Conservation (phyloP, 2,329 filamentous ascomycete species). For the Fusarium transvaalense region DNA sequence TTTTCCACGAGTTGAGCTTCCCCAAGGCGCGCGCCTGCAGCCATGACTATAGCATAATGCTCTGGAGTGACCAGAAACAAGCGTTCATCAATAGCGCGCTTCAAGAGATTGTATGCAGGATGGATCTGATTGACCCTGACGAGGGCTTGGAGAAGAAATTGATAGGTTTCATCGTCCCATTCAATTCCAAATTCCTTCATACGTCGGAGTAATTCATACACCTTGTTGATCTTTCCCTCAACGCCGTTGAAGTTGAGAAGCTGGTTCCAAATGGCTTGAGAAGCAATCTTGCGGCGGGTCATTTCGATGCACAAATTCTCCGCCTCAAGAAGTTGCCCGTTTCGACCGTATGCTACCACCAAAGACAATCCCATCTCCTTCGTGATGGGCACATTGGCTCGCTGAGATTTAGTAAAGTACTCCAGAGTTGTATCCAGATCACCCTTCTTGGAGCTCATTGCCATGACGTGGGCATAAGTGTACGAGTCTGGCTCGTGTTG, state of each 20-base stretch:
- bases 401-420: slow-evolving; percentile 72
- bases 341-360: slow-evolving; percentile 73
- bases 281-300: slow-evolving; percentile 63
- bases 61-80: slow-evolving; percentile 61
- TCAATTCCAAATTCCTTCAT: slow-evolving; percentile 63
- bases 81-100: slow-evolving; percentile 57
- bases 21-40: slow-evolving; percentile 61
- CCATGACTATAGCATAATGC: slow-evolving; percentile 68
- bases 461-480: slow-evolving; percentile 81
- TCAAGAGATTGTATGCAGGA: slow-evolving; percentile 63
- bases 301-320: slow-evolving; percentile 62
- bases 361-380: slow-evolving; percentile 72
- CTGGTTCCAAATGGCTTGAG: slow-evolving; percentile 80
- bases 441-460: slow-evolving; percentile 76
- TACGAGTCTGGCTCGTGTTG: slow-evolving; percentile 67
- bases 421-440: slow-evolving; percentile 78
- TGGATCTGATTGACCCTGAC: slow-evolving; percentile 63
- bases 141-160: slow-evolving; percentile 63
- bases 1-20: slow-evolving; percentile 59
- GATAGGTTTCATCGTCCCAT: slow-evolving; percentile 65
- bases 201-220: slow-evolving; percentile 61
- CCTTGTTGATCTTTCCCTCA: slow-evolving; percentile 64
- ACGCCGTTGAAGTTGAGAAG: slow-evolving; percentile 78
- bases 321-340: slow-evolving; percentile 54
- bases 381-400: slow-evolving; percentile 63